Evolutionary conservation across 2,329 filamentous ascomycete species (phyloP).

Genomic region (Fusarium papillatum): DNA sequence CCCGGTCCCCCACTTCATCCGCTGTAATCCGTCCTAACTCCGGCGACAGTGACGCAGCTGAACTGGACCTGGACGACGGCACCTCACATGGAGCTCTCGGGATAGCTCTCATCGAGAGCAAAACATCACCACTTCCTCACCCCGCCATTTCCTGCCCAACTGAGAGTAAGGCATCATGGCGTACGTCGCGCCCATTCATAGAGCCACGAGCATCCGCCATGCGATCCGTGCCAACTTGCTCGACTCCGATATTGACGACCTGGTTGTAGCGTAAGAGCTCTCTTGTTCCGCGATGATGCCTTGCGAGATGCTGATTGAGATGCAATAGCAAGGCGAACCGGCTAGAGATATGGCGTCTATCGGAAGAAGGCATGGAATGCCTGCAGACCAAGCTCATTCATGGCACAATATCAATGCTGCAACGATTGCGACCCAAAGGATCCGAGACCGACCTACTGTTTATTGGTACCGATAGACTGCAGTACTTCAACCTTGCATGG

Average conservation of each 20-base stretch:
- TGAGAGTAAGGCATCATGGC: slow-evolving; percentile 73
- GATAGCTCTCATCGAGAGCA: slow-evolving; percentile 44
- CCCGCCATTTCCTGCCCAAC: slow-evolving; percentile 1
- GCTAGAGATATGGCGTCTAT: slow-evolving; percentile 84
- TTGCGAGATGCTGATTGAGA: slow-evolving; percentile 45
- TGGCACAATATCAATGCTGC: slow-evolving; percentile 88
- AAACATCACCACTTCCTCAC: slow-evolving; percentile 19
- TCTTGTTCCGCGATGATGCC: slow-evolving; percentile 22
- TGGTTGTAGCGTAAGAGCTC: slow-evolving; percentile 85
- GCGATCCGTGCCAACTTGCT: slow-evolving; percentile 86
- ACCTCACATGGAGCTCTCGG: slow-evolving; percentile 41
- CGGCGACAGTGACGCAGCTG: slow-evolving; percentile 41
- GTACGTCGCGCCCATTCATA: slow-evolving; percentile 94
- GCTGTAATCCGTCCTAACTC: slow-evolving; percentile 44
- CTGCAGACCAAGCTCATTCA: slow-evolving; percentile 81
- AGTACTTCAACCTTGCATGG: slow-evolving; percentile 94
- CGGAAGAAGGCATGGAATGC: slow-evolving; percentile 74
- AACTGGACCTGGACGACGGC: slow-evolving; percentile 19
- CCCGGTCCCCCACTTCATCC: slow-evolving; percentile 35
- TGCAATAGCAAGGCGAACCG: slow-evolving; percentile 81
- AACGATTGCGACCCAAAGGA: slow-evolving; percentile 82
- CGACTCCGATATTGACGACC: slow-evolving; percentile 79
- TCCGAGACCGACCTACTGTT: slow-evolving; percentile 88
- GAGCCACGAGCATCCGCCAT: slow-evolving; percentile 91
- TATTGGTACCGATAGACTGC: slow-evolving; percentile 89